A percentile compares a stretch with the other conserved stretches of the same genome.
Evolutionary conservation across 2,329 filamentous ascomycete genomes (phyloP).

Genomic region (Exserohilum rostratum): DNA sequence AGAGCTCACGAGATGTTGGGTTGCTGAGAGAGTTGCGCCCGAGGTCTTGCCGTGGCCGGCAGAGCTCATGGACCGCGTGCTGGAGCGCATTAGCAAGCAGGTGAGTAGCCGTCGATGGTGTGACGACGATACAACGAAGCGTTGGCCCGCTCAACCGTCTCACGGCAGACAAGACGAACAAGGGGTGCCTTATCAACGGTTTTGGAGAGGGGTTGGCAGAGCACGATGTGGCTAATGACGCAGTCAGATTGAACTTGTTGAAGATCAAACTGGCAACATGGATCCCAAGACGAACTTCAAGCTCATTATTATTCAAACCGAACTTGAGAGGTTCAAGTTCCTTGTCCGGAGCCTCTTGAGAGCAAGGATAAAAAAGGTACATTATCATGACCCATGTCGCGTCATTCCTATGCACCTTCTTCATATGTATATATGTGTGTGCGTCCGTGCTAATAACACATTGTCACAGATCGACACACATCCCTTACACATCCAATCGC

Average conservation of each 20-base stretch:
- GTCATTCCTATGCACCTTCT: neutral
- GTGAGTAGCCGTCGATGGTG: conserved; percentile 31
- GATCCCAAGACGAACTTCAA: conserved; percentile 91
- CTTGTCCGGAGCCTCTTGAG: conserved; percentile 83
- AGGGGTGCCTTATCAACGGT: too few species aligned
- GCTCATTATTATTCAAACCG: conserved; percentile 94
- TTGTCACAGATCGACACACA: conserved; percentile 71
- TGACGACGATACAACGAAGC: too few species aligned
- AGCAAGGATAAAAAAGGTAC: conserved; percentile 83
- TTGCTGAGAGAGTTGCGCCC: conserved; percentile 86
- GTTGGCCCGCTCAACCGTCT: neutral
- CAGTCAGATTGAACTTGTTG: conserved; percentile 56
- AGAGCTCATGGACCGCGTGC: conserved; percentile 80
- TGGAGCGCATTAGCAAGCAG: conserved; percentile 59
- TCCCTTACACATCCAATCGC: conserved; percentile 73
- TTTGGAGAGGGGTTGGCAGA: neutral
- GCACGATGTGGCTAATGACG: conserved; percentile 24
- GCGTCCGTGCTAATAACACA: conserved; percentile 7
- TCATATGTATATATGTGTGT: neutral
- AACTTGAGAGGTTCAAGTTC: conserved; percentile 93
- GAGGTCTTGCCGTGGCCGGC: conserved; percentile 83
- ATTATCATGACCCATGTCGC: neutral
- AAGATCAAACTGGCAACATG: conserved; percentile 76
- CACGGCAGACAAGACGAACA: neutral
- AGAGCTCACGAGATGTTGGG: conserved; percentile 87